Base-by-base conservation (phyloP, 352 stramenopile genomes). In the Phytophthora cactorum region DNA sequence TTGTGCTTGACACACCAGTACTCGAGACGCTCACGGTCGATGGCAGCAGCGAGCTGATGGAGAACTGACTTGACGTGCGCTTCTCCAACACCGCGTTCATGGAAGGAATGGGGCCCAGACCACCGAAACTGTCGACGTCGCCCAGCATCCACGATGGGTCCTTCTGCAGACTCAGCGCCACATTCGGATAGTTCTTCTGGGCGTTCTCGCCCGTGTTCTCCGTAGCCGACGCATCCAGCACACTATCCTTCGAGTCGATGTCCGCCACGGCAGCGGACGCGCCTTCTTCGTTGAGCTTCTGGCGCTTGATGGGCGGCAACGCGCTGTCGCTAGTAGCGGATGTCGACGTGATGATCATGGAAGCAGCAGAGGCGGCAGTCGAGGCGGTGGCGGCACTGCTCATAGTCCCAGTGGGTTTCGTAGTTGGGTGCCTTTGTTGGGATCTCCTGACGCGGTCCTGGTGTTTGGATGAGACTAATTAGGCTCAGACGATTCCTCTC, bases 41-140 rank as follows among this genome's bases (percentile, higher is more conserved):
- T 22, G 84, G 81, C 49, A 93, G 63, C 61, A 93, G 51, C 34
- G 80, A 91, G 44, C 78, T 82, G 61, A 93, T 92, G 41, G 82
- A 95, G 63, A 93, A 92, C 63, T 86, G 80, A 67, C 81, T 89
- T 44, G 80, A 88, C 56, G 80, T 80, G 58, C 86, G 82, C 70
- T 90, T 90, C 68, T 95, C 84, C 32, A 95, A 65, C 54, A 91
- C 75, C 0, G 84, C 47, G 54, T 71, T 84, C 74, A 92, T 90
- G 7, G 83, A 84, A 14, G 86, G 86, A 65, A 93, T 92, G 6
- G 81, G 77, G 0, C 82, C 82, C 7, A 93, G 64, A 1, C 74
- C 72, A 22, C 79, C 75, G 59, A 91, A 91, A 65, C 70, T 86
- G 25, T 93, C 84, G 3, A 88, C 81, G 34, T 91, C 81, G n/a